Evolutionary conservation across 202 grass and related monocot genomes (phyloP), one percentile per base, ranked within the genome.

Genomic region (Cymbopogon flexuosus): DNA sequence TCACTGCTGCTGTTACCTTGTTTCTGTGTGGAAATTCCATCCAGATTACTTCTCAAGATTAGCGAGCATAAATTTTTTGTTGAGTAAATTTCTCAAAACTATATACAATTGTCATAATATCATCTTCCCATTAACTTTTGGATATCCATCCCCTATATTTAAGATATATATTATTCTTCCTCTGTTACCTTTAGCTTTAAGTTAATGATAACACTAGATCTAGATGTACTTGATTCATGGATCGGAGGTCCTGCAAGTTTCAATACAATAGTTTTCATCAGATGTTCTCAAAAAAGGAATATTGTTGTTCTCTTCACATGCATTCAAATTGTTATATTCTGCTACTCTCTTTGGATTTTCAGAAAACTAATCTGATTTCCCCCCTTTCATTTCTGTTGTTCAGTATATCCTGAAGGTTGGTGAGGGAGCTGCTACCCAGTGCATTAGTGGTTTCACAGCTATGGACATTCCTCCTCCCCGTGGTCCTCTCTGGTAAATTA

Each of bases 371-470:
- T 66, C 65, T 63, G 9, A 41, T 87, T 63, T 66, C 47, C 42
- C 18, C 64, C 64, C 21, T 88, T 57, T 51, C 5, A 42, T 72
- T 90, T 82, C 12, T 77, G 59, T 61, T 68, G 1, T 80, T 54
- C 86, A 94, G 92, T 94, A 97, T 31, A 84, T 93, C 35, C 78
- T 94, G 63, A 89, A 91, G 78, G 70, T 93, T n/a, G 69, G 79
- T 3, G 82, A 84, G 24, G 92, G 88, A 31, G 14, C 21, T 72
- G 54, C 78, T 70, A 60, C 70, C 14, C 88, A 95, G 64, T 98
- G 95, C 77, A 93, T 98, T 46, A 98, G 92, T 35, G 95, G 90
- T 79, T 93, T 98, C 71, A 84, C 88, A 62, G 92, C 92, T 68
- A 84, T 94, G 57, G 90, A 94, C 72, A 56, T 94, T 60, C 83